Conservation (phyloP, 306 rosid species). For the Luffa acutangula region DNA sequence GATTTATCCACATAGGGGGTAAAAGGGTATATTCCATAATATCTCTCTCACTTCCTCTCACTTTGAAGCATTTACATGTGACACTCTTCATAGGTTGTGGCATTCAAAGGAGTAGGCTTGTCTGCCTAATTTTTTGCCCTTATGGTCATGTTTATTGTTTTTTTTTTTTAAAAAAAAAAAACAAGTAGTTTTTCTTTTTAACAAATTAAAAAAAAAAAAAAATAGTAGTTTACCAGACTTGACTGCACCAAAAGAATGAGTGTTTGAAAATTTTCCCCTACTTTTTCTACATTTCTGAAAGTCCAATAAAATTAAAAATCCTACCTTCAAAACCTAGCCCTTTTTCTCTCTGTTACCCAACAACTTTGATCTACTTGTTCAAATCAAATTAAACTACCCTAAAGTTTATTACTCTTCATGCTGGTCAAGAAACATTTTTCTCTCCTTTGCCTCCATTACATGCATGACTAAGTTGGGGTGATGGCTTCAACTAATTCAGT, state of each 20-base stretch:
- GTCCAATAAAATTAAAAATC: not conserved
- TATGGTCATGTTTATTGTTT: not conserved
- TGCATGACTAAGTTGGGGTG: not conserved
- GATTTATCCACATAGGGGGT: no score
- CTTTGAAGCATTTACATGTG: not conserved
- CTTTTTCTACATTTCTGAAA: not conserved
- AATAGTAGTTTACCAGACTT: not conserved
- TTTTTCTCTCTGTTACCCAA: not conserved
- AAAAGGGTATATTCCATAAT: not conserved
- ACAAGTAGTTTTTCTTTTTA: not conserved
- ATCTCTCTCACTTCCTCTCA: not conserved
- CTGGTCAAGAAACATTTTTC: not conserved
- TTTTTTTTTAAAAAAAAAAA: not conserved
- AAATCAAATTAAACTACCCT: not conserved
- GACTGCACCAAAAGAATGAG: not conserved
- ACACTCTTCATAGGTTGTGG: not conserved
- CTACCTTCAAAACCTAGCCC: not conserved
- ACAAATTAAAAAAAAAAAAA: not conserved
- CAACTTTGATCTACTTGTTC: not conserved
- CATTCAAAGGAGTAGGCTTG: not conserved
- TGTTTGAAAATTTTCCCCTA: not conserved
- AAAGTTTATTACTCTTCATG: not conserved
- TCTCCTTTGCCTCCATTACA: not conserved
- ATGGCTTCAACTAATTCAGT: not conserved
- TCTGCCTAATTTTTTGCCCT: conserved; percentile 1